Conservation (phyloP, 495 filamentous ascomycete genomes). For the Friedmanniomyces simplex region DNA sequence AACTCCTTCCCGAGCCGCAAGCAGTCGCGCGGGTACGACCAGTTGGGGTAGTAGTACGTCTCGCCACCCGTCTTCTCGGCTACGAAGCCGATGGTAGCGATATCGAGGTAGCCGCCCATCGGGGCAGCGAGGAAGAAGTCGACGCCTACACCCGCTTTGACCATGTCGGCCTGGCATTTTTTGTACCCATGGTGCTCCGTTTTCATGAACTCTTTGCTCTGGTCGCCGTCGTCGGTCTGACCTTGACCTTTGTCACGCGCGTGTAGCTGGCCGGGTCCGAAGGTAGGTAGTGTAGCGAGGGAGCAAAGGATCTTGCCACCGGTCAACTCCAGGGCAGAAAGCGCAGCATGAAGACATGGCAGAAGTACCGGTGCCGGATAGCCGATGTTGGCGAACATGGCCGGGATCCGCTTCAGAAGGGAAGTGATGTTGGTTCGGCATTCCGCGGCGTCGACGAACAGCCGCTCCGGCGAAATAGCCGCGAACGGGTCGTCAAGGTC, state of each 20-base stretch:
- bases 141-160: slow-evolving; percentile 74
- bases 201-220: slow-evolving; percentile 66
- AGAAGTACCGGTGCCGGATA: slow-evolving; percentile 81
- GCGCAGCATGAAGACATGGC: slow-evolving; percentile 68
- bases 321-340: slow-evolving; percentile 69
- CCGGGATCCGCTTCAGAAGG: slow-evolving; percentile 68
- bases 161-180: slow-evolving; percentile 77
- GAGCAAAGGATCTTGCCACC: slow-evolving; percentile 92
- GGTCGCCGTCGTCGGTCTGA: slow-evolving; percentile 73
- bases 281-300: slow-evolving; percentile 71
- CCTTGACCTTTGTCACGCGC: slow-evolving; percentile 81
- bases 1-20: slow-evolving; percentile 79
- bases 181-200: slow-evolving; percentile 80
- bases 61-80: slow-evolving; percentile 79
- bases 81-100: slow-evolving; percentile 81
- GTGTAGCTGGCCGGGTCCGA: slow-evolving; percentile 74
- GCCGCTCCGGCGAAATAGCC: slow-evolving; percentile 67
- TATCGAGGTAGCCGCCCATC: slow-evolving; percentile 80
- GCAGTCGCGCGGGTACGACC: slow-evolving; percentile 73
- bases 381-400: slow-evolving; percentile 74
- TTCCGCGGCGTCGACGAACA: slow-evolving; percentile 94
- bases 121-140: slow-evolving; percentile 93
- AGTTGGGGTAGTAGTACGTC: slow-evolving; percentile 92
- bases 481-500: slow-evolving; percentile 97
- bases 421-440: slow-evolving; percentile 77